Percentiles rank a stretch among this genome's conserved stretches.
phyloP scores from a whole-genome alignment of 163 green algal species.

The Chloromonas sp. region DNA sequence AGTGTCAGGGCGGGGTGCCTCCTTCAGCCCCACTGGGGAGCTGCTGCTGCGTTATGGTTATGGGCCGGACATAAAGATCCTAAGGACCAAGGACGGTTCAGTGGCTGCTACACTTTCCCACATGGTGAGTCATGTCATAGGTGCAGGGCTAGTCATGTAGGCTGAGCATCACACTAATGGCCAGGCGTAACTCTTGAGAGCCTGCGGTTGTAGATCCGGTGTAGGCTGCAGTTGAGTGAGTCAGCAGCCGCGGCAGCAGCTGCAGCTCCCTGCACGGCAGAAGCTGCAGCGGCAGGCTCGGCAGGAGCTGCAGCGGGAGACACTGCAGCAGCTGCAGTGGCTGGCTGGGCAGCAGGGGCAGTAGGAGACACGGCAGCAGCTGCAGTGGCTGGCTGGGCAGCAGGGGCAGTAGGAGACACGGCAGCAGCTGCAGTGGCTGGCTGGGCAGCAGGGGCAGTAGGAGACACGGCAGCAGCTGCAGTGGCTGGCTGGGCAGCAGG shows the following conservation, averaged over 20 bases:
- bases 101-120: conserved; percentile 5
- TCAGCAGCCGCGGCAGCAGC: no score
- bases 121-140: background rate
- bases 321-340: no score
- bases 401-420: background rate
- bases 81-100: conserved; percentile 11
- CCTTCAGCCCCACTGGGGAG: conserved; percentile 17
- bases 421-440: no score
- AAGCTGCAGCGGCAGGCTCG: background rate
- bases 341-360: no score
- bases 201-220: background rate
- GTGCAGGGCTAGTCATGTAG: background rate
- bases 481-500: background rate
- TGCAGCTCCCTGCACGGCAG: no score
- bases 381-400: no score
- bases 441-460: no score
- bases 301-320: background rate
- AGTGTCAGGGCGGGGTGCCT: conserved; percentile 14
- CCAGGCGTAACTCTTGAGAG: background rate
- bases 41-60: conserved; percentile 23
- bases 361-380: background rate
- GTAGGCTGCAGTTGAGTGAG: background rate
- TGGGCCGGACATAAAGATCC: conserved; percentile 21
- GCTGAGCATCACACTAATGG: background rate
- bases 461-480: no score